These are phyloP conservation scores for Thermochaetoides thermophila DNA, from an alignment of 495 filamentous ascomycete genomes.

Conservation along the genomic window DNA sequence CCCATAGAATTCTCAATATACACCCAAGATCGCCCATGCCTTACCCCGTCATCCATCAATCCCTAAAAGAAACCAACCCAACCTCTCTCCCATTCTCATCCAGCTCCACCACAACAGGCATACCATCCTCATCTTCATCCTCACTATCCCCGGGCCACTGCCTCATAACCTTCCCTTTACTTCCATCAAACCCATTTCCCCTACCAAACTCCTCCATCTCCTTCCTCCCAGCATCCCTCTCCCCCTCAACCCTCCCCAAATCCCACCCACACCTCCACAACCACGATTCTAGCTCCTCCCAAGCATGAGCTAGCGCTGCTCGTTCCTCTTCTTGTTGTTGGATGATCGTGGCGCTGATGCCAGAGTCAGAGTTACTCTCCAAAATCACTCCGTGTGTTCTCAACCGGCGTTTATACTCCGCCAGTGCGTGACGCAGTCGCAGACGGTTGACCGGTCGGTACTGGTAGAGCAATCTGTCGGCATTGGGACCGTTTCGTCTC, in stretches of 20 bases:
- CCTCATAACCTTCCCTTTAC: conserved; percentile 28
- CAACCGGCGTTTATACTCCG: conserved; percentile 28
- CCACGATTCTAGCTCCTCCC: conserved; percentile 31
- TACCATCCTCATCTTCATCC: conserved; percentile 77
- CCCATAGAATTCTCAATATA: neutral
- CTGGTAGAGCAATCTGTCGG: conserved; percentile 32
- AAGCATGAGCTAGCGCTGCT: conserved; percentile 19
- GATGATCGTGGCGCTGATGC: no score
- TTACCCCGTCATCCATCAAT: conserved; percentile 4
- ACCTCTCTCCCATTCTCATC: conserved; percentile 34
- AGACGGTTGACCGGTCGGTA: conserved; percentile 23
- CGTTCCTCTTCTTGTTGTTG: no score
- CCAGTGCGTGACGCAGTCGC: conserved; percentile 23
- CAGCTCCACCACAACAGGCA: conserved; percentile 66
- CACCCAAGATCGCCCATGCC: neutral
- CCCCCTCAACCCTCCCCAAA: conserved; percentile 11
- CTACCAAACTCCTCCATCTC: neutral
- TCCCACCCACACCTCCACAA: conserved; percentile 33
- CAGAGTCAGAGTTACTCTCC: no score
- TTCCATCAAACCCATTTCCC: neutral
- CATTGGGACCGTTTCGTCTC: conserved; percentile 2
- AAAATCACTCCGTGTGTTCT: no score
- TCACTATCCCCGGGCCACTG: conserved; percentile 59
- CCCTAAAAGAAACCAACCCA: conserved; percentile 31
- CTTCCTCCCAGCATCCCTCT: neutral